Conservation (phyloP, 306 rosid species). For the Nissolia schottii region DNA sequence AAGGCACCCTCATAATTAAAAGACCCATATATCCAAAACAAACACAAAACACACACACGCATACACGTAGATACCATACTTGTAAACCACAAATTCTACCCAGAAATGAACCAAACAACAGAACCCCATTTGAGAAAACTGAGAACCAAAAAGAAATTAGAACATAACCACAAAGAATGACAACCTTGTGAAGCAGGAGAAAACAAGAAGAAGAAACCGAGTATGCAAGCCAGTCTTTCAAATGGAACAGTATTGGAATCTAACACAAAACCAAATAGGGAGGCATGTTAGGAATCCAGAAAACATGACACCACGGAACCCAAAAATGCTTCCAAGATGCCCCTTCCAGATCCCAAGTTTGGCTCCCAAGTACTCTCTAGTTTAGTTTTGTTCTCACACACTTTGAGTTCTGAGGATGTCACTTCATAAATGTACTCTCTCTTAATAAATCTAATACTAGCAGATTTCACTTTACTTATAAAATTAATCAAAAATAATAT, state of each 20-base stretch:
- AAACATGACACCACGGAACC: not conserved
- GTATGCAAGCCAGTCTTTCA: not conserved
- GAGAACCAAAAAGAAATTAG: not conserved
- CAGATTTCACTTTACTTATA: not conserved
- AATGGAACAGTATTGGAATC: conserved; percentile 28
- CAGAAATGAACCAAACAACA: not conserved
- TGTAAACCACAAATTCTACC: not conserved
- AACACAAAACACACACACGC: not conserved
- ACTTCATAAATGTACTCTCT: not conserved
- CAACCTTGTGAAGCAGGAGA: not conserved
- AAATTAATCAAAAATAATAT: not conserved
- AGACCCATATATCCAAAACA: too few relatives aligned
- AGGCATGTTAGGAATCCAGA: not conserved
- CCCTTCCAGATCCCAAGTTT: conserved; percentile 29
- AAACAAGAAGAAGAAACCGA: not conserved
- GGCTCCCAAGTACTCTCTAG: not conserved
- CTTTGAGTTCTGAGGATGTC: not conserved
- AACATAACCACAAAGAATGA: not conserved
- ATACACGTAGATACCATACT: not conserved
- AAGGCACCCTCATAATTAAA: not conserved
- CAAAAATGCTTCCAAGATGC: conserved; percentile 15
- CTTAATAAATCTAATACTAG: not conserved
- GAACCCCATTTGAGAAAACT: conserved; percentile 9
- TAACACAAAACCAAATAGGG: not conserved
- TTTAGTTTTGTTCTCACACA: not conserved